A percentile compares a stretch with the other conserved stretches of the same genome.
phyloP scores from a whole-genome alignment of 2,329 filamentous ascomycete genomes.

The Trichoderma sp. region DNA sequence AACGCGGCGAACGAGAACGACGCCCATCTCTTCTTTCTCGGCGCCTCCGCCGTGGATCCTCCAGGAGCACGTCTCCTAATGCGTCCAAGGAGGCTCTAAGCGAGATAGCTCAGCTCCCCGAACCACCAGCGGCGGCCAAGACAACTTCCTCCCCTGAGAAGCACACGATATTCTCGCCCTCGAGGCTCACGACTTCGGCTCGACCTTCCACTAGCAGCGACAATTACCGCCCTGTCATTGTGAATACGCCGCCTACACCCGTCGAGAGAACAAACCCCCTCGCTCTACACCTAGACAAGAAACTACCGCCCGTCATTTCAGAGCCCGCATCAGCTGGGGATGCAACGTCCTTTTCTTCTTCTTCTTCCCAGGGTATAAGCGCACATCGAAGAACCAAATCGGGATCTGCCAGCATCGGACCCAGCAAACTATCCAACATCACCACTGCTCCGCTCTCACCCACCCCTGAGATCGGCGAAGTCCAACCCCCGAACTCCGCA shows the following conservation, averaged over 20 bases:
- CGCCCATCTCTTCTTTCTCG: slow-evolving; percentile 52
- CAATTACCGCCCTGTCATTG: slow-evolving; percentile 52
- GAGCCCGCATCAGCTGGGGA: slow-evolving; percentile 38
- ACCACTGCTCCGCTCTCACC: slow-evolving; percentile 72
- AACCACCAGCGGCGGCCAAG: slow-evolving; percentile 31
- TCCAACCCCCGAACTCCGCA: slow-evolving; percentile 53
- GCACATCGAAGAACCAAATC: slow-evolving; percentile 59
- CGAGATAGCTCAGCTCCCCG: slow-evolving; percentile 26
- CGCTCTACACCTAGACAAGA: slow-evolving; percentile 30
- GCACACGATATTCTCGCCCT: slow-evolving; percentile 29
- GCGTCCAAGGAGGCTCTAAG: slow-evolving; percentile 15
- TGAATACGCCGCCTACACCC: slow-evolving; percentile 66
- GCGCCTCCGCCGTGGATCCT: slow-evolving; percentile 58
- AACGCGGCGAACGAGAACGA: slow-evolving; percentile 23
- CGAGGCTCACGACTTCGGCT: slow-evolving; percentile 36
- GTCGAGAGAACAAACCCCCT: slow-evolving; percentile 41
- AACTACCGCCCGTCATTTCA: slow-evolving; percentile 29
- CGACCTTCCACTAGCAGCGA: slow-evolving; percentile 49
- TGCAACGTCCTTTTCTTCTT: slow-evolving; percentile 58
- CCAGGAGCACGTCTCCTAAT: slow-evolving; percentile 16
- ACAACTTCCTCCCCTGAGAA: slow-evolving; percentile 32
- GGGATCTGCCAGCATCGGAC: slow-evolving; percentile 56
- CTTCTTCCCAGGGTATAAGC: slow-evolving; percentile 67
- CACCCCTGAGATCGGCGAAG: slow-evolving; percentile 63
- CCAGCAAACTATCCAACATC: slow-evolving; percentile 84